Conservation (phyloP, 805 yeast species). For the Candida oleophila region DNA sequence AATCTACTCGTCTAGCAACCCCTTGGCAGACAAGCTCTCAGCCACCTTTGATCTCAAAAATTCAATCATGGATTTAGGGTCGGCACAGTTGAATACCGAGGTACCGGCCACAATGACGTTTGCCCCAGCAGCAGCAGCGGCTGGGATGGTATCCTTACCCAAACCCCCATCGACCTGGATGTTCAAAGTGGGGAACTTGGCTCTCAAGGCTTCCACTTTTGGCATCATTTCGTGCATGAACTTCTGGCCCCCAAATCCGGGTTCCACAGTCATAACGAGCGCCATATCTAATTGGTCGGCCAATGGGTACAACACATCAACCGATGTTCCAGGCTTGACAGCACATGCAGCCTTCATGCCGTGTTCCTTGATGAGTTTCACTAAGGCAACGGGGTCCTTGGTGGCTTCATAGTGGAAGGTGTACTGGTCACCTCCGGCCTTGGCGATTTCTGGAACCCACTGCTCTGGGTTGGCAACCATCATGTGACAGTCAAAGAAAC, state of each 20-base stretch:
- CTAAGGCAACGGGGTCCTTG: slow-evolving; percentile 68
- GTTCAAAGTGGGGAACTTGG: slow-evolving; percentile 71
- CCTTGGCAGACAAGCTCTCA: slow-evolving; percentile 44
- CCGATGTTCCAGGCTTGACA: slow-evolving; percentile 88
- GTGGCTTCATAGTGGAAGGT: slow-evolving; percentile 96
- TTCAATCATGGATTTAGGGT: slow-evolving; percentile 73
- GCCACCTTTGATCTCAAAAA: slow-evolving; percentile 65
- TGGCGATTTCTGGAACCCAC: slow-evolving; percentile 91
- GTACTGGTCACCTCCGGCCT: slow-evolving; percentile 93
- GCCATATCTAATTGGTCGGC: slow-evolving; percentile 87
- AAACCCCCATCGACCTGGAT: slow-evolving; percentile 98
- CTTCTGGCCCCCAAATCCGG: slow-evolving; percentile 98
- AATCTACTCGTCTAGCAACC: slow-evolving; percentile 28
- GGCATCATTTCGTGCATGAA: slow-evolving; percentile 97
- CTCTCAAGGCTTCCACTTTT: slow-evolving; percentile 77
- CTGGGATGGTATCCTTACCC: slow-evolving; percentile 78
- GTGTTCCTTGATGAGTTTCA: slow-evolving; percentile 67
- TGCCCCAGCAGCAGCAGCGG: slow-evolving; percentile 96
- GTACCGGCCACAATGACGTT: slow-evolving; percentile 98
- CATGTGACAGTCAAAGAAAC: slow-evolving; percentile 94
- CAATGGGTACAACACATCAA: slow-evolving; percentile 73
- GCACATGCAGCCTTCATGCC: slow-evolving; percentile 97
- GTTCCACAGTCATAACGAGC: slow-evolving; percentile 98
- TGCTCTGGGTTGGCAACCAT: slow-evolving; percentile 91
- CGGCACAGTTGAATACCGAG: slow-evolving; percentile 80